These are phyloP conservation scores for Globisporangium paddicum DNA, from an alignment of 352 stramenopile genomes.

Conservation along the genomic window DNA sequence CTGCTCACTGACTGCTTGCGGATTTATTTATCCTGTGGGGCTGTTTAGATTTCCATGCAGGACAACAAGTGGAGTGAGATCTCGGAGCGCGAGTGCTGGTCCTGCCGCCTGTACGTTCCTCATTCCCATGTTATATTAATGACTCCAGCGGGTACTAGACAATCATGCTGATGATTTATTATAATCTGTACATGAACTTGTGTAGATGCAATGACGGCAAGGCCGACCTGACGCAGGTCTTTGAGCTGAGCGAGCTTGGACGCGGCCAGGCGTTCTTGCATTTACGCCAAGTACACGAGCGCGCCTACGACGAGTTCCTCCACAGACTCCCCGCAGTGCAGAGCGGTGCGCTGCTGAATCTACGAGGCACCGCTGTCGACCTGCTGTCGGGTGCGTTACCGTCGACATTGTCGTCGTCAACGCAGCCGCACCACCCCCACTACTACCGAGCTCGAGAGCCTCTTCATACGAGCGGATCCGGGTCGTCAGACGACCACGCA, in stretches of 20 bases:
- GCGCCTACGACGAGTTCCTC: constrained; percentile 49
- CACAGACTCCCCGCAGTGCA: constrained; percentile 31
- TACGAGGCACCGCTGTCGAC: neutral
- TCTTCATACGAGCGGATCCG: neutral
- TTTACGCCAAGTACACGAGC: constrained; percentile 52
- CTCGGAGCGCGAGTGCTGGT: constrained; percentile 68
- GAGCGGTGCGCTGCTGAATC: constrained; percentile 7
- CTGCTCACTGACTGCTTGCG: neutral
- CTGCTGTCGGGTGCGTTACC: neutral
- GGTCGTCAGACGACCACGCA: neutral
- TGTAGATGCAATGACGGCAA: constrained; percentile 55
- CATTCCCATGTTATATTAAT: too few relatives aligned
- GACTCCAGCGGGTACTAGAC: too few relatives aligned
- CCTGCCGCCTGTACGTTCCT: constrained; percentile 43
- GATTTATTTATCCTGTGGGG: neutral
- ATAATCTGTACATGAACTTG: neutral
- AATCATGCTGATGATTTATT: too few relatives aligned
- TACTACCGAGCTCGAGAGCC: neutral
- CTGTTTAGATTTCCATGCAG: constrained; percentile 70
- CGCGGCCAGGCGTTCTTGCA: constrained; percentile 59
- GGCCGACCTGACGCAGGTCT: constrained; percentile 53
- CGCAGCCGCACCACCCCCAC: neutral
- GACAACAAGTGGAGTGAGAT: constrained; percentile 85
- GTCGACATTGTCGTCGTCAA: neutral
- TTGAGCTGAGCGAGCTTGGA: constrained; percentile 57